Evolutionary conservation across 2,329 filamentous ascomycete species (phyloP).

Genomic region (Colletotrichum sp.): DNA sequence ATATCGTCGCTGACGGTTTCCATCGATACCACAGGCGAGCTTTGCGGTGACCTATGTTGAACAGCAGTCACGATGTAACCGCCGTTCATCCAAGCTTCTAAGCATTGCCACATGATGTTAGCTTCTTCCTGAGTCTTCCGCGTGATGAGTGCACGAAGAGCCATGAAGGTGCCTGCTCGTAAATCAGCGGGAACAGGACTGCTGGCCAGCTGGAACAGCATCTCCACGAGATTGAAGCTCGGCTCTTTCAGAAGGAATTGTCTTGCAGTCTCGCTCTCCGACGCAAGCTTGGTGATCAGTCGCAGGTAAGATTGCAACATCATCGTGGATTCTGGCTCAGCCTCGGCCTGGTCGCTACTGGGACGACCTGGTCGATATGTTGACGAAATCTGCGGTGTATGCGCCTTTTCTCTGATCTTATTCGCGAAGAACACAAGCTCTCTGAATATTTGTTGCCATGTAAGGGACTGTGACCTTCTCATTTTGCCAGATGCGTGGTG

Average conservation of each 20-base stretch:
- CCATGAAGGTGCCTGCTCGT: slow-evolving; percentile 82
- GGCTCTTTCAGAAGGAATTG: slow-evolving; percentile 73
- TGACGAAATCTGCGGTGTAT: slow-evolving; percentile 55
- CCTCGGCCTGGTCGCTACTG: slow-evolving; percentile 72
- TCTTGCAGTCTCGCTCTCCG: slow-evolving; percentile 75
- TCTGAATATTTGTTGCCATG: slow-evolving; percentile 91
- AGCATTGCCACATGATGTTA: slow-evolving; percentile 76
- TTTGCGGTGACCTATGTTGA: slow-evolving; percentile 34
- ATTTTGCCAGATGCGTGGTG: slow-evolving; percentile 77
- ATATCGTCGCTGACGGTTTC: slow-evolving; percentile 77
- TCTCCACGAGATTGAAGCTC: slow-evolving; percentile 71
- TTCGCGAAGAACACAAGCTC: slow-evolving; percentile 86
- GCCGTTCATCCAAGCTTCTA: slow-evolving; percentile 82
- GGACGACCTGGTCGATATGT: slow-evolving; percentile 64
- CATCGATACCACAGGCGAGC: slow-evolving; percentile 45
- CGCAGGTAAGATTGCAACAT: slow-evolving; percentile 96
- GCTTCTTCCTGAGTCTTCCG: slow-evolving; percentile 73
- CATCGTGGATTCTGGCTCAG: slow-evolving; percentile 90
- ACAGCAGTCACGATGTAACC: slow-evolving; percentile 43
- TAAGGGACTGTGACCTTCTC: slow-evolving; percentile 82
- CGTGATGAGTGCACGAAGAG: slow-evolving; percentile 76
- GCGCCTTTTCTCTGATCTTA: slow-evolving; percentile 76
- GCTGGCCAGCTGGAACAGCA: slow-evolving; percentile 80
- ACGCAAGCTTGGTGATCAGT: slow-evolving; percentile 81
- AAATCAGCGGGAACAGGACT: slow-evolving; percentile 78